Conservation (phyloP, 192 early-diverging fungal genomes). For the Coemansia sp. region DNA sequence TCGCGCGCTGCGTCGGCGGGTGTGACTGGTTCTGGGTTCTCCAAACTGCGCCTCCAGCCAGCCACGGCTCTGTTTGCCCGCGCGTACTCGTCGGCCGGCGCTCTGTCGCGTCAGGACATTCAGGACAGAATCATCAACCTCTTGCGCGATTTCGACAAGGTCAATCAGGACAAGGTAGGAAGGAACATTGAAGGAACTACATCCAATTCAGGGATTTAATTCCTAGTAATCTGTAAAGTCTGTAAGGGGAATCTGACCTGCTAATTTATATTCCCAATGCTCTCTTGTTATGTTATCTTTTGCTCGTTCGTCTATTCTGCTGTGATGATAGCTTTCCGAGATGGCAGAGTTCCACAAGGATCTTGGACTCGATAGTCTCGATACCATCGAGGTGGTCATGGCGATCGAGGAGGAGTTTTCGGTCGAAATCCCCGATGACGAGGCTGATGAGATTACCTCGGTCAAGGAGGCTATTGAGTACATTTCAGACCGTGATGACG, state of each 20-base stretch:
- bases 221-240: too few relatives aligned
- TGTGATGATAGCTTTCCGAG: constrained; percentile 69
- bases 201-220: too few relatives aligned
- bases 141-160: constrained; percentile 95
- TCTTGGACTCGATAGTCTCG: constrained; percentile 93
- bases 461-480: constrained; percentile 87
- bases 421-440: constrained; percentile 96
- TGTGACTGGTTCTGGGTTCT: background rate
- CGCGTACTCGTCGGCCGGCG: constrained; percentile 73
- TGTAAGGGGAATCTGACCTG: background rate
- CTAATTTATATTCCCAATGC: background rate
- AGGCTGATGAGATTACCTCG: constrained; percentile 93
- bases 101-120: constrained; percentile 67
- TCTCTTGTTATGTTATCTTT: background rate
- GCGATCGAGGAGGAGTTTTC: constrained; percentile 99
- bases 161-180: constrained; percentile 86
- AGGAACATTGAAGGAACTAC: background rate
- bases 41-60: background rate
- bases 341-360: constrained; percentile 88
- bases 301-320: background rate
- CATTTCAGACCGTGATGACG: constrained; percentile 69
- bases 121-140: constrained; percentile 87
- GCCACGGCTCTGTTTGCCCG: constrained; percentile 45
- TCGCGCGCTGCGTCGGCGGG: background rate
- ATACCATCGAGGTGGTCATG: constrained; percentile 99